Evolutionary conservation across 495 filamentous ascomycete species (phyloP), one percentile per base, ranked within the genome.

Genomic region (Margaritispora aquatica): DNA sequence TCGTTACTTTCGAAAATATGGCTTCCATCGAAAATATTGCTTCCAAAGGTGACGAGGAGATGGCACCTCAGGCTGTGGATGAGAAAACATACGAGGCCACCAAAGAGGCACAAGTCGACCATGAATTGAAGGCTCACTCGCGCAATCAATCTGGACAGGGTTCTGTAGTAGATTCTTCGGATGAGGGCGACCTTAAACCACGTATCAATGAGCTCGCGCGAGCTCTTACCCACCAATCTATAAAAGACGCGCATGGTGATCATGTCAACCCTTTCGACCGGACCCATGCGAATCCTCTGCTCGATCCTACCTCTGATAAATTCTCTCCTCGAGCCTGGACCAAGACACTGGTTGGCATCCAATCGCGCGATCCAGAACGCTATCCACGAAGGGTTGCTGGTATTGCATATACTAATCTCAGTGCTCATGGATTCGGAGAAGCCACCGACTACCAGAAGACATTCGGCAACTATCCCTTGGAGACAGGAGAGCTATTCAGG

Each of bases 371-470:
- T 54, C 67, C 72, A 1, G 71, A 73, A 38, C 70, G 72, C 26
- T 79, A 79, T 20, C 65, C 68, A 26, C 75, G 74, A 59, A 73
- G 81, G 55, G 78, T 77, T 2, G 74, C 74, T 2, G 83, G 82
- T 34, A 73, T 86, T 63, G 48, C 60, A 17, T 68, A 66, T 48
- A 61, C 49, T 64, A 82, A 89, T 63, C 74, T 94, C 58, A 88
- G 80, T 58, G 85, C 90, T 22, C 84, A 90, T 71, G 89, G 89
- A 27, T 92, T 84, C 67, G 89, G 88, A 22, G 82, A 79, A 47
- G 74, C 86, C 1, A 89, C 88, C 1, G 88, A 92, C 70, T 93
- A 88, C 66, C 89, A 94, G 69, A 92, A 92, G 74, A 80, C 83
- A 65, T 80, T 88, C 47, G 71, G 74, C 52, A 88, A 88, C 66